phyloP scores from a whole-genome alignment of 805 yeast species.

The Candida incommunis region DNA sequence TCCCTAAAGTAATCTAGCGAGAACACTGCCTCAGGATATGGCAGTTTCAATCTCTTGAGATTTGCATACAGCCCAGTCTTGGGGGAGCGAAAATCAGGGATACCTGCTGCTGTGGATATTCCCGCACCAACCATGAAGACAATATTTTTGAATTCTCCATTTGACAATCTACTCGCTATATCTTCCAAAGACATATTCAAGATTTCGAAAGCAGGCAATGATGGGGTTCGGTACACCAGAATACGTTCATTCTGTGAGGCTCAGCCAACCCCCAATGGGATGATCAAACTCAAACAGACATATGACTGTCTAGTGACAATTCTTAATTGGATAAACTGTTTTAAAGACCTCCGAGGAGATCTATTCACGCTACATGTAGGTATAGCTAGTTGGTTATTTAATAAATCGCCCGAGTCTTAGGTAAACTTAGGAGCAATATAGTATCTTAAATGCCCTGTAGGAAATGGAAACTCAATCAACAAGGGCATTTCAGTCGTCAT shows the following conservation, averaged over 20 bases:
- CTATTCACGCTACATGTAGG: no score
- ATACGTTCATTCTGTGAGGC: no score
- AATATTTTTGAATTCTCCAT: constrained; percentile 13
- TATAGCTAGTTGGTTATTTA: no score
- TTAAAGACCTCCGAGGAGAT: no score
- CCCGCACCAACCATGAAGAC: constrained; percentile 68
- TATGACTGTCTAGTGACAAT: no score
- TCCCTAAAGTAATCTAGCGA: constrained; percentile 70
- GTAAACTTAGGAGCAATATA: constrained; percentile 87
- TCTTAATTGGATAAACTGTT: no score
- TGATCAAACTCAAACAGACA: no score
- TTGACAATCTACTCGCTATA: constrained; percentile 10
- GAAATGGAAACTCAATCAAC: constrained; percentile 77
- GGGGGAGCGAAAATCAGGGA: constrained; percentile 91
- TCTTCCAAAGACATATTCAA: background rate
- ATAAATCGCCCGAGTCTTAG: no score
- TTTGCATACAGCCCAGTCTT: constrained; percentile 70
- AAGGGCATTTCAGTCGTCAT: constrained; percentile 90
- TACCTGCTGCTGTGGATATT: constrained; percentile 83
- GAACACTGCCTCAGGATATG: constrained; percentile 92
- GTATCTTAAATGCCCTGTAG: constrained; percentile 87
- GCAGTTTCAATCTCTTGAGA: constrained; percentile 51
- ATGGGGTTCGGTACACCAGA: no score
- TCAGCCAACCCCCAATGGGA: no score
- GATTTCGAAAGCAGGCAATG: no score